Evolutionary conservation across 1,139 yeast genomes (phyloP).

Genomic region (Yamadazyma jaroonii): DNA sequence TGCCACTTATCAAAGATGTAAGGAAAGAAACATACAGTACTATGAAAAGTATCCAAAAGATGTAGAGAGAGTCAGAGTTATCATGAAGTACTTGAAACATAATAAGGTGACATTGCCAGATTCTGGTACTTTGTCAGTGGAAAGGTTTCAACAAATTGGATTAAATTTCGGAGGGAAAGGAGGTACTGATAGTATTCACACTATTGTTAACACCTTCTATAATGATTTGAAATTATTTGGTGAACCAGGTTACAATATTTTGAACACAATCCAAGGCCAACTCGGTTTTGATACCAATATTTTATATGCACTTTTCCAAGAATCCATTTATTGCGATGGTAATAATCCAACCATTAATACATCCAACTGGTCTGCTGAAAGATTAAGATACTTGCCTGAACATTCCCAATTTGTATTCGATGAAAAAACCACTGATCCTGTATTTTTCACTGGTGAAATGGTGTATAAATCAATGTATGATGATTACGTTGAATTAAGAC

Average conservation of each 20-base stretch:
- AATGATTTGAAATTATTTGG: slow-evolving; percentile 35
- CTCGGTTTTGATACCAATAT: slow-evolving; percentile 52
- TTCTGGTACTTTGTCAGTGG: slow-evolving; percentile 48
- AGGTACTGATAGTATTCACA: slow-evolving; percentile 48
- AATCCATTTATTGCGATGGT: slow-evolving; percentile 53
- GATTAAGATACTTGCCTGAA: slow-evolving; percentile 28
- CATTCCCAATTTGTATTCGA: slow-evolving; percentile 25
- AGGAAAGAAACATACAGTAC: slow-evolving; percentile 46
- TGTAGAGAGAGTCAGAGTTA: slow-evolving; percentile 29
- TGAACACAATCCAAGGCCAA: slow-evolving; percentile 27
- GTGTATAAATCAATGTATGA: slow-evolving; percentile 50
- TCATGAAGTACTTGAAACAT: slow-evolving; percentile 31
- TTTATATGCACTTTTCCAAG: slow-evolving; percentile 54
- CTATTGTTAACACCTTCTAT: slow-evolving; percentile 34
- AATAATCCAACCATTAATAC: slow-evolving; percentile 11
- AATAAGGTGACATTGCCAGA: slow-evolving; percentile 39
- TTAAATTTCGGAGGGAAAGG: slow-evolving; percentile 48
- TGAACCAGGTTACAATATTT: slow-evolving; percentile 33
- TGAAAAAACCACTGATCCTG: slow-evolving; percentile 16
- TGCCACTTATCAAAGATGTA: slow-evolving; percentile 46
- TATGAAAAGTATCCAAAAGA: slow-evolving; percentile 51
- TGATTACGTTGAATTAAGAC: slow-evolving; percentile 43
- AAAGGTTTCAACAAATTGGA: slow-evolving; percentile 54
- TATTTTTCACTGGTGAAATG: slow-evolving; percentile 60
- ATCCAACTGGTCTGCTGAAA: slow-evolving; percentile 50